Evolutionary conservation across 768 basidiomycete species (phyloP), one percentile per base, ranked within the genome.

Genomic region (Pleurotus platypus): DNA sequence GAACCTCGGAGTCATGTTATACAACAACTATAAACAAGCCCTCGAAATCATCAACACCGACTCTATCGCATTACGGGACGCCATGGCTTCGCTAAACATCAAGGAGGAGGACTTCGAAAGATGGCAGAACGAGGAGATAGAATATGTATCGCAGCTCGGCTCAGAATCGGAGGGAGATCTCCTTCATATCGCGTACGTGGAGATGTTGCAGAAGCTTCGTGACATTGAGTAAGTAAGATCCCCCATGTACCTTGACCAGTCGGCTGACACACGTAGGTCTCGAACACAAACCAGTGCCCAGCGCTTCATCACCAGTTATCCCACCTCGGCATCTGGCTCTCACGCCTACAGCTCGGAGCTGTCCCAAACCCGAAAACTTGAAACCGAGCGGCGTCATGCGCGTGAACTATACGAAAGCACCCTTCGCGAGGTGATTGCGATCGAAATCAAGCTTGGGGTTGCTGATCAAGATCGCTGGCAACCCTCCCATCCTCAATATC

Each of bases 391-490:
- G n/a, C 49, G 56, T 16, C 58, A 62, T 62, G 61, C 61, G 5
- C 35, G 20, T 15, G 61, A 62, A 18, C 43, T 46, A 42, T 55
- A 57, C 4, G 43, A 60, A 13, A 57, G 54, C 40, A 45, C 56
- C 45, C 48, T 56, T 42, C 18, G 45, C 9, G 64, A 67, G 42
- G 58, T 70, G 18, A 46, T 61, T 3, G 35, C 59, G 27, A 53
- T 69, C 40, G 70, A 70, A 60, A 55, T 59, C 2, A 47, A 53
- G n/a, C 59, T 72, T 57, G 61, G 60, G 16, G 69, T 76, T 38
- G 13, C 13, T 2, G 39, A 42, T 42, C 12, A 8, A 39, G 50
- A 6, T 9, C 47, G 20, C 43, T 62, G 61, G 50, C 39, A 27
- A 48, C 18, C 50, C 18, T n/a, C 27, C 22, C 38, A n/a, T 18